Conservation (phyloP, 805 yeast genomes). For the Sungouiozyma ichnusensis region DNA sequence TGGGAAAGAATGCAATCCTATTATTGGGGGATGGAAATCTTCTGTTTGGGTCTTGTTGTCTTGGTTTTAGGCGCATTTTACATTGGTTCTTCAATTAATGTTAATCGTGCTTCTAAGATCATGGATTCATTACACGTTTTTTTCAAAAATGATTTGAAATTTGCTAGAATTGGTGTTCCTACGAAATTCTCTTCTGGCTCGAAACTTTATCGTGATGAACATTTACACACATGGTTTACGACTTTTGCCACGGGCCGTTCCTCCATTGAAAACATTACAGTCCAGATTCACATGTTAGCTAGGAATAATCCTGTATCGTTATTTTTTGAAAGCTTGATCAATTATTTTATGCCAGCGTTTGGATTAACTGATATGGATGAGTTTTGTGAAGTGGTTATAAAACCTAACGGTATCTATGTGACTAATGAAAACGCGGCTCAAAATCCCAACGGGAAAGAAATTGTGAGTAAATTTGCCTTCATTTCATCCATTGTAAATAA, state of each 20-base stretch:
- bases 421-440: conserved; percentile 17
- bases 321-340: conserved; percentile 50
- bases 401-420: conserved; percentile 32
- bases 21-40: conserved; percentile 69
- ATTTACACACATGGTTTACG: conserved; percentile 29
- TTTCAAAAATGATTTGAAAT: conserved; percentile 45
- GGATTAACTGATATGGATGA: conserved; percentile 47
- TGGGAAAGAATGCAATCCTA: conserved; percentile 46
- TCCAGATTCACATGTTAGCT: conserved; percentile 55
- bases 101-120: conserved; percentile 42
- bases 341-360: conserved; percentile 46
- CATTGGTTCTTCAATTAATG: conserved; percentile 53
- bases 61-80: conserved; percentile 41
- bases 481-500: conserved; percentile 81
- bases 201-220: conserved; percentile 30
- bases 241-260: conserved; percentile 85
- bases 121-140: conserved; percentile 40
- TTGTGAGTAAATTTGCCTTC: conserved; percentile 46
- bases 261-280: conserved; percentile 53
- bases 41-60: conserved; percentile 42
- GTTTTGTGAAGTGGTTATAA: conserved; percentile 45
- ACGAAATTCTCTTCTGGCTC: conserved; percentile 10
- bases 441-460: conserved; percentile 28
- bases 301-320: conserved; percentile 72
- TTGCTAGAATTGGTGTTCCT: conserved; percentile 49